Base-by-base conservation (phyloP, 305 asterid species). In the Fraxinus velutina region DNA sequence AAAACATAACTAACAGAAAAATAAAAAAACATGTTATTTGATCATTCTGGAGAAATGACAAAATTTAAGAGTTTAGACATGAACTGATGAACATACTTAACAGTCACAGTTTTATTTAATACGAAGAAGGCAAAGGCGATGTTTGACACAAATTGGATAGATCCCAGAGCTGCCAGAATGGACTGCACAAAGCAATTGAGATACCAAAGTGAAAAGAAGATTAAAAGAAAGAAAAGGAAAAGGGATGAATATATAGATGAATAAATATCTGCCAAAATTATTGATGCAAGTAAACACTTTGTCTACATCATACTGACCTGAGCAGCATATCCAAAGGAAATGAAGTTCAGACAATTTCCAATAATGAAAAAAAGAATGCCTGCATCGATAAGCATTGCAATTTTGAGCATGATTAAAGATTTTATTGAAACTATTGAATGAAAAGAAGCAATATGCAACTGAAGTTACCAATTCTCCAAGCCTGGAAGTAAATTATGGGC, bases 321-420 rank as follows among this genome's bases (percentile, higher is more conserved):
- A 82, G 99, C 99, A 78, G 99, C 99, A 86, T 93, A 95, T 81
- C 99, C 99, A 81, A 95, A 95, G 29, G 98, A 95, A 84, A 95
- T 78, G 90, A 95, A 95, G 88, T 95, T 95, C 85, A 95, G 97
- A 89, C 93, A 90, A 86, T 95, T 93, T 60, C 99, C 99, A 78
- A 95, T 84, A 83, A 90, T 88, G 81, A 95, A 95, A 85, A 95
- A 93, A 42, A 90, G 79, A 83, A 93, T 90, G 80, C 98, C 98
- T 95, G 92, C 90, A 88, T 68, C 42, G 15, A 22, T 79, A 80
- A 81, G 78, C 76, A 85, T 24, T 47, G 62, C 77, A 39, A 55
- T 79, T 27, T 79, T 47, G 79, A 21, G 70, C 74, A 75, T 7
- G 13, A 76, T 52, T 24, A 17, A 12, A 68, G 22, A 52, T 12